phyloP scores from a whole-genome alignment of 768 basidiomycete genomes.

The Exsudoporus frostii region DNA sequence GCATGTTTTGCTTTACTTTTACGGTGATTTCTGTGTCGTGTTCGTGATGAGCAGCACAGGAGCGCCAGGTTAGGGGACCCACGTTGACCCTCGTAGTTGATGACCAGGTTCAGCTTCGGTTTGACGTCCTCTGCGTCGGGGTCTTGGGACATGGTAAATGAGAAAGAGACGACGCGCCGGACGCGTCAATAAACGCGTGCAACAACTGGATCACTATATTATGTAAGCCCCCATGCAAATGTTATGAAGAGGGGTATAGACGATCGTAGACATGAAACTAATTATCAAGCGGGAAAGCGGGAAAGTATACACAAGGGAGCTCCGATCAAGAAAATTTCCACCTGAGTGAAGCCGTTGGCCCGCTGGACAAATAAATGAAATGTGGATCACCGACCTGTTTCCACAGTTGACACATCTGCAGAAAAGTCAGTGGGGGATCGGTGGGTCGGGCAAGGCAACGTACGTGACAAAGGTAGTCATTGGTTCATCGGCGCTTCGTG shows the following conservation, averaged over 20 bases:
- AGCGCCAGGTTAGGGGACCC: constrained; percentile 10
- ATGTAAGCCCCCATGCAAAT: constrained; percentile 11
- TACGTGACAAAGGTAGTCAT: constrained; percentile 98
- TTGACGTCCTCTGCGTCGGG: constrained; percentile 51
- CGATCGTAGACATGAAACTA: constrained; percentile 1
- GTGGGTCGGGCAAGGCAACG: constrained; percentile 18
- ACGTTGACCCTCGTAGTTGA: constrained; percentile 57
- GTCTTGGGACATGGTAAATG: constrained; percentile 25
- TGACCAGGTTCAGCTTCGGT: constrained; percentile 64
- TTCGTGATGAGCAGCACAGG: not conserved
- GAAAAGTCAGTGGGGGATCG: not conserved
- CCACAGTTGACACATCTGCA: constrained; percentile 65
- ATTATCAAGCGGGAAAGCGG: not conserved
- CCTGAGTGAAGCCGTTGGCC: constrained; percentile 26
- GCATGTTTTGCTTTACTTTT: constrained; percentile 62
- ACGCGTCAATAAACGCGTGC: constrained; percentile 19
- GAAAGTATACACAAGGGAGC: not conserved
- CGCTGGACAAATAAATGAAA: not conserved
- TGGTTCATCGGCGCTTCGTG: constrained; percentile 95
- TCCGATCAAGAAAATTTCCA: constrained; percentile 60
- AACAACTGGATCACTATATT: constrained; percentile 9
- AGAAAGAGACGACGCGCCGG: not conserved
- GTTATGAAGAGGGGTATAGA: constrained; percentile 18
- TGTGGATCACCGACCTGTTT: constrained; percentile 42
- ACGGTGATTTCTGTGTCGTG: constrained; percentile 52